Percentiles rank a stretch among this genome's conserved stretches.
phyloP scores from a whole-genome alignment of 2,329 filamentous ascomycete species.

The Sordariomycetes sp. region DNA sequence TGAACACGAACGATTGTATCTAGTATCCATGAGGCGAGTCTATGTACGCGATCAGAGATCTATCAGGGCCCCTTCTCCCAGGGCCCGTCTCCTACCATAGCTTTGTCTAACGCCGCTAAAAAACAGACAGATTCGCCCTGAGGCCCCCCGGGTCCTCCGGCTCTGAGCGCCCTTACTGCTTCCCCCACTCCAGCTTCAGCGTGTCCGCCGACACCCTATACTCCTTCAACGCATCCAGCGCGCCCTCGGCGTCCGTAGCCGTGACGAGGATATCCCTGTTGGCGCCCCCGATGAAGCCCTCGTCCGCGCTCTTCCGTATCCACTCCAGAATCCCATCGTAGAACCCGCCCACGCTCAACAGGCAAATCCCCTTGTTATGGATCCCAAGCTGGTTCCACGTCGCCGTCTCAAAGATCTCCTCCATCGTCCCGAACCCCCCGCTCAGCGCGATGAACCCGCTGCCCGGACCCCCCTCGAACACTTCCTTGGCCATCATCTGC shows the following conservation, averaged over 20 bases:
- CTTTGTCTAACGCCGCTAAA: neutral
- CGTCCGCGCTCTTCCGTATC: conserved; percentile 61
- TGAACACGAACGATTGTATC: too few species aligned
- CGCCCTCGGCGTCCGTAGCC: conserved; percentile 58
- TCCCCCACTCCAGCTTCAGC: conserved; percentile 73
- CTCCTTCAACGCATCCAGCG: conserved; percentile 53
- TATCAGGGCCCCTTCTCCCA: too few species aligned
- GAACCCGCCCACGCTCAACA: conserved; percentile 82
- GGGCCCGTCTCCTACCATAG: neutral
- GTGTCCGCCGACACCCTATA: conserved; percentile 67
- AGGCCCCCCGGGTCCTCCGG: neutral
- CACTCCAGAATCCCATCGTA: conserved; percentile 79
- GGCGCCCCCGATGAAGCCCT: conserved; percentile 60
- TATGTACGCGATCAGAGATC: neutral
- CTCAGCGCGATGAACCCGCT: conserved; percentile 80
- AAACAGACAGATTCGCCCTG: neutral
- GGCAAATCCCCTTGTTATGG: conserved; percentile 63
- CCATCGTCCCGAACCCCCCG: conserved; percentile 88
- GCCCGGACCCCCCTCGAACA: conserved; percentile 68
- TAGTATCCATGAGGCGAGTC: neutral
- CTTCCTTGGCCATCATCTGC: conserved; percentile 81
- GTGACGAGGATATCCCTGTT: conserved; percentile 71
- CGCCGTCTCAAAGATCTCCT: conserved; percentile 83
- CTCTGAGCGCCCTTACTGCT: conserved; percentile 30
- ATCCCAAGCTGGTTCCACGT: conserved; percentile 98